phyloP scores from a whole-genome alignment of 1,139 yeast genomes.

The Williopsis jadinii region DNA sequence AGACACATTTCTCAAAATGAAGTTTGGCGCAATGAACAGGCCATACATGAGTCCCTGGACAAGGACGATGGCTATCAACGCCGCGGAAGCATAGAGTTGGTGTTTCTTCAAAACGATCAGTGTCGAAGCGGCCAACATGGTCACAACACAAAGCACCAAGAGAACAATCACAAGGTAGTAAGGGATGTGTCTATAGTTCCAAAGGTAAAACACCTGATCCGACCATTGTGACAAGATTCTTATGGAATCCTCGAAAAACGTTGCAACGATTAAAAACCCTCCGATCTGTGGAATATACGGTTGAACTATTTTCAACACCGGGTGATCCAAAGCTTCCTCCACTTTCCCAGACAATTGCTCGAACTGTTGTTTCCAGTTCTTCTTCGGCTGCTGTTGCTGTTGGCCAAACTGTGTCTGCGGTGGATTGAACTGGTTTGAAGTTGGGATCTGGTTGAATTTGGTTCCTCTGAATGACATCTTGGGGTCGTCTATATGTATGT shows the following conservation, averaged over 20 bases:
- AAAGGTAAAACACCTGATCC: constrained; percentile 81
- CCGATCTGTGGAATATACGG: constrained; percentile 85
- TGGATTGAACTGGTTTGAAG: constrained; percentile 7
- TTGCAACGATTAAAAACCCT: constrained; percentile 85
- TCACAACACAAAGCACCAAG: constrained; percentile 53
- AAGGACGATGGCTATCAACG: constrained; percentile 65
- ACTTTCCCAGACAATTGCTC: constrained; percentile 26
- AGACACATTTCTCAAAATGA: constrained; percentile 79
- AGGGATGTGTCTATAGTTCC: constrained; percentile 76
- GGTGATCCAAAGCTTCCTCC: constrained; percentile 33
- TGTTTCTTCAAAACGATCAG: constrained; percentile 66
- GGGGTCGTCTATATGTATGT: not conserved
- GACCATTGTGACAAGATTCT: constrained; percentile 86
- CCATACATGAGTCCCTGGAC: constrained; percentile 90
- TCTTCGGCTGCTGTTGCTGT: not conserved
- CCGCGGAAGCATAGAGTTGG: constrained; percentile 65
- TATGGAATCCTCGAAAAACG: constrained; percentile 85
- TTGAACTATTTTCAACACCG: constrained; percentile 33
- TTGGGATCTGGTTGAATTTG: constrained; percentile 20
- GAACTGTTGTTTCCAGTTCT: constrained; percentile 10
- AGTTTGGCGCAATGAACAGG: constrained; percentile 70
- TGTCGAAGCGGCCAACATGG: constrained; percentile 71
- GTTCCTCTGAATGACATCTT: constrained; percentile 22
- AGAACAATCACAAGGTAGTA: constrained; percentile 70
- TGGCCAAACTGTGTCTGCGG: constrained; percentile 3